A percentile compares a stretch with the other conserved stretches of the same genome.
Conservation (phyloP, 148 eudicot species). For the Arctostaphylos glauca region DNA sequence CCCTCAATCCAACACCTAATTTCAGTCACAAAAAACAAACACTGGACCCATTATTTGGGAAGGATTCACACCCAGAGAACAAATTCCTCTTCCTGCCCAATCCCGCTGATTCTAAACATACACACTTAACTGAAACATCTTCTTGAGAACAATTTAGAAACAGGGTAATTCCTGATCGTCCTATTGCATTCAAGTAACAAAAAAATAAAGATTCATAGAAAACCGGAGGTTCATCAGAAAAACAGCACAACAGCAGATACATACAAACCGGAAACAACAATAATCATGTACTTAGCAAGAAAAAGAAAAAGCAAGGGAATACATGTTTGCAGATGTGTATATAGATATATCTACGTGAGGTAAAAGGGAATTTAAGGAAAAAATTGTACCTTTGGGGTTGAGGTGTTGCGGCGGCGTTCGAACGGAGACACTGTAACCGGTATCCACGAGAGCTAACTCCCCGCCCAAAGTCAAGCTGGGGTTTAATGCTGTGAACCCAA, state of each 20-base stretch:
- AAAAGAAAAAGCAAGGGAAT: too few relatives aligned
- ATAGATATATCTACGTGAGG: neutral
- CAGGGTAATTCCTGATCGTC: neutral
- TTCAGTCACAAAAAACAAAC: conserved; percentile 6
- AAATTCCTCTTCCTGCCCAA: neutral
- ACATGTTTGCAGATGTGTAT: too few relatives aligned
- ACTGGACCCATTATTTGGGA: neutral
- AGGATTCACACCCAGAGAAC: neutral
- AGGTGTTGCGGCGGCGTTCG: neutral
- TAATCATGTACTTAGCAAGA: neutral
- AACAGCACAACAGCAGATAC: too few relatives aligned
- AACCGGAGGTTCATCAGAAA: too few relatives aligned
- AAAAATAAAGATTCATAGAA: neutral
- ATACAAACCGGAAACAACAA: too few relatives aligned
- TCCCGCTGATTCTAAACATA: neutral
- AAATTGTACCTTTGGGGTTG: neutral
- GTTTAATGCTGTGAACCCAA: neutral
- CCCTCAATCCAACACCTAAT: neutral
- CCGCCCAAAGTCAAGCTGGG: neutral
- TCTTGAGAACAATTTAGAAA: neutral
- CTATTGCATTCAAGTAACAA: neutral
- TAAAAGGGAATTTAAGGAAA: neutral
- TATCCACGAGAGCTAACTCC: neutral
- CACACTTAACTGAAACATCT: neutral
- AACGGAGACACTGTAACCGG: neutral